These are phyloP conservation scores for Pyricularia pennisetigena DNA, from an alignment of 2,329 filamentous ascomycete species.

Conservation along the genomic window DNA sequence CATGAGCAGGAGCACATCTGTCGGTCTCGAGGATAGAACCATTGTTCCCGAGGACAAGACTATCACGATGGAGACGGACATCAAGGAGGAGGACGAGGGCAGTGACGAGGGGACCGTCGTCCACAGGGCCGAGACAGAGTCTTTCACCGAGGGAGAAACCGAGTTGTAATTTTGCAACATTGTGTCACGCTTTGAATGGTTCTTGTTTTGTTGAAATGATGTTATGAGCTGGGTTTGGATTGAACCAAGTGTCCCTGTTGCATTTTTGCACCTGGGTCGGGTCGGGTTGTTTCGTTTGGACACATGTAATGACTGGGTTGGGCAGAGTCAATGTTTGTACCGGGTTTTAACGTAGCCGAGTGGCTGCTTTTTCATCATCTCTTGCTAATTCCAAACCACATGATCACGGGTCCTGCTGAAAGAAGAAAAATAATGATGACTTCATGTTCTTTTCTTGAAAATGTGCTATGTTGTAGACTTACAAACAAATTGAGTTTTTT, in stretches of 20 bases:
- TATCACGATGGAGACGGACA: slow-evolving; percentile 28
- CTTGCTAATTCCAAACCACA: not conserved
- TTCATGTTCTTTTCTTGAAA: not conserved
- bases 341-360: not conserved
- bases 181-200: not conserved
- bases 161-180: slow-evolving; percentile 13
- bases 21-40: slow-evolving; percentile 21
- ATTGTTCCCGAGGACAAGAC: slow-evolving; percentile 25
- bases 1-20: slow-evolving; percentile 33
- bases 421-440: not conserved
- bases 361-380: not conserved
- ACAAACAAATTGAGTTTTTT: not conserved
- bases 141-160: slow-evolving; percentile 29
- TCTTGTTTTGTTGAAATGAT: not conserved
- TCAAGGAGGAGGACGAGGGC: slow-evolving; percentile 35
- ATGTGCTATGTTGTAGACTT: not conserved
- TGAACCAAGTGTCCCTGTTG: not conserved
- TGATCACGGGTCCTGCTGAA: not conserved
- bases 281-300: not conserved
- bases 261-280: not conserved
- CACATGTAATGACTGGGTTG: not conserved
- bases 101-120: slow-evolving; percentile 15
- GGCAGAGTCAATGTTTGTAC: not conserved
- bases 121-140: slow-evolving; percentile 17
- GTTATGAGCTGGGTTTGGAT: not conserved